phyloP scores from a whole-genome alignment of 1,139 yeast genomes.

The Chernovozyma sophiae-reginae region DNA sequence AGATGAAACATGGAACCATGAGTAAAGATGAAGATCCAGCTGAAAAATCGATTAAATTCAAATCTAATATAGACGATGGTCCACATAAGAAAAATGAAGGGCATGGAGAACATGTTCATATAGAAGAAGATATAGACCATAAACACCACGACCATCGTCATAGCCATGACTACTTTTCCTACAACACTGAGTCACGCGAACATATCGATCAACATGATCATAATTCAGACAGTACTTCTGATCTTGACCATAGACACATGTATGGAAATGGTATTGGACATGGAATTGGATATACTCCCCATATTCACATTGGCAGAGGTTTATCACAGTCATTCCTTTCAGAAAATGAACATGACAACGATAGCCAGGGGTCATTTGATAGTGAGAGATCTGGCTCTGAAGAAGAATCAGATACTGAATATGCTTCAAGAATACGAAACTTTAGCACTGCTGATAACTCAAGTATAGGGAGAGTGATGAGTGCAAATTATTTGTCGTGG shows the following conservation, averaged over 20 bases:
- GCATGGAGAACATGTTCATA: background rate
- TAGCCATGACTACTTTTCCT: background rate
- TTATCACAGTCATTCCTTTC: constrained; percentile 3
- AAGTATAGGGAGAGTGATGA: constrained; percentile 29
- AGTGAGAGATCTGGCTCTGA: constrained; percentile 9
- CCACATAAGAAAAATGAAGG: background rate
- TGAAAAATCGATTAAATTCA: no score
- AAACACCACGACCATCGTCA: background rate
- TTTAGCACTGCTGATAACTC: constrained; percentile 11
- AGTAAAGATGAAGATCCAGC: background rate
- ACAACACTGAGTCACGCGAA: background rate
- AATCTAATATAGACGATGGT: background rate
- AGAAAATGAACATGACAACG: constrained; percentile 16
- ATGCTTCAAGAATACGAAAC: no score
- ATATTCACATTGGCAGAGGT: background rate
- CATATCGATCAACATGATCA: background rate
- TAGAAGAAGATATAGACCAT: background rate
- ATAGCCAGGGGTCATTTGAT: constrained; percentile 7
- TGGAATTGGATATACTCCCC: background rate
- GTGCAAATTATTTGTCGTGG: constrained; percentile 77
- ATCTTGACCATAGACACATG: background rate
- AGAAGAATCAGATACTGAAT: no score
- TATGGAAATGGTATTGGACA: background rate
- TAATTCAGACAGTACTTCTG: background rate
- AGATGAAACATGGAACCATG: background rate